Evolutionary conservation across 176 grass and related monocot species (phyloP).

Genomic region (Aegilops tauschii): DNA sequence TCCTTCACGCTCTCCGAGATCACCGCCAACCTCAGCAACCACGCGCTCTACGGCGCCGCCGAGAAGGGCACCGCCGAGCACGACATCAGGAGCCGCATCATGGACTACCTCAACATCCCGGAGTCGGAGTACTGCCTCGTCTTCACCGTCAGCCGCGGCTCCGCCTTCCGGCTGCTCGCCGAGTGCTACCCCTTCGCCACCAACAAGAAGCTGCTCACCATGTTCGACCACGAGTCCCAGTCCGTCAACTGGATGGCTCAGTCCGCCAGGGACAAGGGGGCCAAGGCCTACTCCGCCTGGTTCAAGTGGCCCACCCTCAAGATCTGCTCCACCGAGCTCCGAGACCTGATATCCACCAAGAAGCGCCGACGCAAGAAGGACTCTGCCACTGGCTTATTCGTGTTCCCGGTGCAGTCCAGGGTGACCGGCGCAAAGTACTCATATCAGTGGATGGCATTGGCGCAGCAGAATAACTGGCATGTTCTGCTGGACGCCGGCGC

Average conservation of each 20-base stretch:
- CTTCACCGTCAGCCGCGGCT: slow-evolving; percentile 94
- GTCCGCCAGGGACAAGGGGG: slow-evolving; percentile 81
- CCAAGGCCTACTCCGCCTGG: slow-evolving; percentile 75
- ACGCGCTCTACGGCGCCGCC: slow-evolving; percentile 74
- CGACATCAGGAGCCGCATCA: slow-evolving; percentile 78
- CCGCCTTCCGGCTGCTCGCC: slow-evolving; percentile 83
- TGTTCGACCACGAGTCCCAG: slow-evolving; percentile 99
- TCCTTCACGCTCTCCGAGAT: slow-evolving; percentile 85
- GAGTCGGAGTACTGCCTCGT: slow-evolving; percentile 92
- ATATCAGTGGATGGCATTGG: slow-evolving; percentile 99
- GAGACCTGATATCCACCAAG: slow-evolving; percentile 74
- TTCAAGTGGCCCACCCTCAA: slow-evolving; percentile 94
- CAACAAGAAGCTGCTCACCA: slow-evolving; percentile 87
- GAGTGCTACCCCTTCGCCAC: slow-evolving; percentile 95
- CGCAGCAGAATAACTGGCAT: slow-evolving; percentile 99
- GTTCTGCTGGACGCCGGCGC: slow-evolving; percentile 94
- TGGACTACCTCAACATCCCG: slow-evolving; percentile 98
- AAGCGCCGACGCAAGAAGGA: slow-evolving; percentile 87
- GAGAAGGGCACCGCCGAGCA: slow-evolving; percentile 82
- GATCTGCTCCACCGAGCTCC: slow-evolving; percentile 83
- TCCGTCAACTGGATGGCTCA: slow-evolving; percentile 95
- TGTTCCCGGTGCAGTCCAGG: slow-evolving; percentile 95
- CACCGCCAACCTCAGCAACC: slow-evolving; percentile 95
- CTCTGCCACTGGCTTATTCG: slow-evolving; percentile 76
- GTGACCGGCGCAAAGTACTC: slow-evolving; percentile 97